These are phyloP conservation scores for Kluyveromyces marxianus DNA, from an alignment of 1,139 yeast genomes.

Conservation along the genomic window DNA sequence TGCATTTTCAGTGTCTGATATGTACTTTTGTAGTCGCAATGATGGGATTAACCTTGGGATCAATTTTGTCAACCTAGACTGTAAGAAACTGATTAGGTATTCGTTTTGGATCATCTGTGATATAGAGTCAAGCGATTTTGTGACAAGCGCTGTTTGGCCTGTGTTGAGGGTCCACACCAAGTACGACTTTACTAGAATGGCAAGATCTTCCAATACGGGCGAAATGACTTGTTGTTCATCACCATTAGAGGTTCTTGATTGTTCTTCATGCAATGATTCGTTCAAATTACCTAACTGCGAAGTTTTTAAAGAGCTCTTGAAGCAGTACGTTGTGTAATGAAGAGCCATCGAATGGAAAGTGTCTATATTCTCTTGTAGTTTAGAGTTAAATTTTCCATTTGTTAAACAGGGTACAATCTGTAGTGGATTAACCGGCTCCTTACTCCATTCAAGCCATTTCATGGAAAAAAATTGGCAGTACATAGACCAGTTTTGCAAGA, in stretches of 20 bases:
- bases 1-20: slow-evolving; percentile 9
- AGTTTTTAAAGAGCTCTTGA: slow-evolving; percentile 72
- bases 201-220: slow-evolving; percentile 80
- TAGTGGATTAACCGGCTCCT: slow-evolving; percentile 16
- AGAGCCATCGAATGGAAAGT: slow-evolving; percentile 55
- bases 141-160: slow-evolving; percentile 23
- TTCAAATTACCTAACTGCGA: slow-evolving; percentile 61
- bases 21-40: slow-evolving; percentile 16
- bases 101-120: slow-evolving; percentile 27
- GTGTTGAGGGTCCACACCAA: slow-evolving; percentile 27
- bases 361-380: slow-evolving; percentile 48
- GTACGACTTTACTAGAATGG: slow-evolving; percentile 52
- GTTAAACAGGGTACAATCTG: slow-evolving; percentile 47
- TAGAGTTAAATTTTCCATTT: slow-evolving; percentile 55
- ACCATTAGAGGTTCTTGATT: slow-evolving; percentile 37
- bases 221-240: slow-evolving; percentile 49
- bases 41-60: slow-evolving; percentile 21
- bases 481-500: slow-evolving; percentile 81
- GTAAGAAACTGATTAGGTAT: slow-evolving; percentile 25
- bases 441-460: slow-evolving; percentile 47
- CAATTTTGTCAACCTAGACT: slow-evolving; percentile 20
- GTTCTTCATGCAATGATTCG: slow-evolving; percentile 16
- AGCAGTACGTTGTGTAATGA: slow-evolving; percentile 67
- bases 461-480: slow-evolving; percentile 69
- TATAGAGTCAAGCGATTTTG: slow-evolving; percentile 21